Percentiles rank a stretch among this genome's conserved stretches.
Evolutionary conservation across 768 basidiomycete genomes (phyloP).

Genomic region (Fistulinella prunicolor): DNA sequence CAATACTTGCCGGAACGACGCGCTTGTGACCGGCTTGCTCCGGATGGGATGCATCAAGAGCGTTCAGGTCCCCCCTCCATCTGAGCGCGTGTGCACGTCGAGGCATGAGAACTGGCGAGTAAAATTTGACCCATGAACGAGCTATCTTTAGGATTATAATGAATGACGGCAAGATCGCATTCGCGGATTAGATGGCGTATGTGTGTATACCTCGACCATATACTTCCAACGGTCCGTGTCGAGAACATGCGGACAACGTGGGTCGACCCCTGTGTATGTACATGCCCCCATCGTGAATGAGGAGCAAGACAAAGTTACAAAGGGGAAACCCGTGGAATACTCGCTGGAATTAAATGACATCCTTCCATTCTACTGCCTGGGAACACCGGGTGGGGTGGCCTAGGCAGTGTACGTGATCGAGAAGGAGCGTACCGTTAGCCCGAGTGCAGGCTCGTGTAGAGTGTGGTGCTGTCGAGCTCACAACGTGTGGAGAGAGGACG

Average conservation of each 20-base stretch:
- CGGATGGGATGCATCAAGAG: neutral
- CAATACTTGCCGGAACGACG: neutral
- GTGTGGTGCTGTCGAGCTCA: neutral
- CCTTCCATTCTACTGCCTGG: constrained; percentile 14
- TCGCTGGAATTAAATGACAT: constrained; percentile 7
- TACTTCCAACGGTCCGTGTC: constrained; percentile 2
- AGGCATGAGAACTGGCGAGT: constrained; percentile 7
- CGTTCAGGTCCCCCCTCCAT: neutral
- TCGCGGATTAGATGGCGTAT: neutral
- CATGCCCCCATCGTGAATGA: neutral
- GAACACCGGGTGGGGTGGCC: constrained; percentile 5
- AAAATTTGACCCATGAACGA: constrained; percentile 9
- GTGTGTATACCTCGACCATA: constrained; percentile 2
- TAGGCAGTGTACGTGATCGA: constrained; percentile 3
- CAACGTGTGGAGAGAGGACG: constrained; percentile 15
- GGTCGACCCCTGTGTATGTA: neutral
- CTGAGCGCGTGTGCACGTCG: neutral
- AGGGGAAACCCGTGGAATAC: neutral
- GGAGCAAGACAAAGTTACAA: neutral
- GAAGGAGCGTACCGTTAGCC: neutral
- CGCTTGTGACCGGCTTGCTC: neutral
- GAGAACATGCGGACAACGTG: constrained; percentile 10
- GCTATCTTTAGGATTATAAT: constrained; percentile 12
- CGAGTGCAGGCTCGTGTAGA: neutral
- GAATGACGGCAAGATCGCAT: constrained; percentile 1